Conservation (phyloP, 805 yeast genomes). For the Cyberlindnera mrakii region DNA sequence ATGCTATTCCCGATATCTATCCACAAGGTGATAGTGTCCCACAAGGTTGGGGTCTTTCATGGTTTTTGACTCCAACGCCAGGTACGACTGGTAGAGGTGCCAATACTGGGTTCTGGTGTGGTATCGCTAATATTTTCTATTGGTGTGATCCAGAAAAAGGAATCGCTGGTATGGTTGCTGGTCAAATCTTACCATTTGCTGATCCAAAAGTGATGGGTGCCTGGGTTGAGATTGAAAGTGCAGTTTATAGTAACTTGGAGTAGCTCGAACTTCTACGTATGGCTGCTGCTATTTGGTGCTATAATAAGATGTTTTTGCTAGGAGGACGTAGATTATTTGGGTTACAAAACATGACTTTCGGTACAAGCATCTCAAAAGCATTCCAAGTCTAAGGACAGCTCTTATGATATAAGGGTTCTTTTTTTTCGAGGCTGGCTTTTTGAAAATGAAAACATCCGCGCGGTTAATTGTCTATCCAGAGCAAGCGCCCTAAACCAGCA, state of each 20-base stretch:
- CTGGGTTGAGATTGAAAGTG: conserved; percentile 18
- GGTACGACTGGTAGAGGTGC: conserved; percentile 32
- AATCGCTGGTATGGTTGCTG: conserved; percentile 34
- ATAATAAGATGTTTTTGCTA: not conserved
- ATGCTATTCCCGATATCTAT: conserved; percentile 15
- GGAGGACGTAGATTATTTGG: not conserved
- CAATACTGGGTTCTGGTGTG: conserved; percentile 35
- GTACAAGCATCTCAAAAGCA: too few relatives aligned
- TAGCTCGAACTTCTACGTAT: not conserved
- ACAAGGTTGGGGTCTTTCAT: conserved; percentile 30
- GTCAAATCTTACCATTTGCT: conserved; percentile 33
- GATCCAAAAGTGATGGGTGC: conserved; percentile 16
- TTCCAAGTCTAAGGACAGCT: too few relatives aligned
- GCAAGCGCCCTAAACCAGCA: too few relatives aligned
- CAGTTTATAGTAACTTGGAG: conserved; percentile 12
- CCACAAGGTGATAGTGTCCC: conserved; percentile 22
- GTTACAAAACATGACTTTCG: too few relatives aligned
- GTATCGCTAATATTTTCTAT: conserved; percentile 33
- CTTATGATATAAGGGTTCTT: too few relatives aligned
- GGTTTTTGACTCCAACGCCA: conserved; percentile 20
- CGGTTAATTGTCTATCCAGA: too few relatives aligned
- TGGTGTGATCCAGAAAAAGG: conserved; percentile 36
- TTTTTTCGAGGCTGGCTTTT: too few relatives aligned
- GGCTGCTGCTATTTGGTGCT: not conserved
- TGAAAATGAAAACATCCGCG: too few relatives aligned